These are phyloP conservation scores for Cryptococcus floricola DNA, from an alignment of 1,284 basidiomycete species.

Conservation along the genomic window DNA sequence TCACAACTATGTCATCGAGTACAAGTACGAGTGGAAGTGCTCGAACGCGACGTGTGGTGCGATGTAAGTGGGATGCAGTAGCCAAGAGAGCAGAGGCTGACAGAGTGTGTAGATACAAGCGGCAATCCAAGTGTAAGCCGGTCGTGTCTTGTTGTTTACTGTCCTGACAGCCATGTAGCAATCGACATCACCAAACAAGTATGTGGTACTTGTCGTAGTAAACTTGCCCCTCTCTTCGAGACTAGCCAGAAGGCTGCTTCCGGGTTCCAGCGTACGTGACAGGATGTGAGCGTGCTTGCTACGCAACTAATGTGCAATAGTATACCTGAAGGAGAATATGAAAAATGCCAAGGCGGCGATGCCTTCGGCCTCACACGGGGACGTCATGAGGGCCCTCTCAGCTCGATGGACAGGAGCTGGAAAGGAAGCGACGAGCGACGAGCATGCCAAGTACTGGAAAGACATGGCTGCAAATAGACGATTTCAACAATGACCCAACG, in stretches of 20 bases:
- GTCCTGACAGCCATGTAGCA: constrained; percentile 14
- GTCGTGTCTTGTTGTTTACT: background rate
- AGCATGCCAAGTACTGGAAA: constrained; percentile 30
- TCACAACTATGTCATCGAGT: constrained; percentile 44
- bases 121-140: constrained; percentile 41
- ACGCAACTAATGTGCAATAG: constrained; percentile 10
- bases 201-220: constrained; percentile 37
- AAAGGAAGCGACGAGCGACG: constrained; percentile 15
- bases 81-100: background rate
- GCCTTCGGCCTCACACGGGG: constrained; percentile 34
- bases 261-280: constrained; percentile 37
- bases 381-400: constrained; percentile 42
- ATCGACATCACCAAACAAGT: constrained; percentile 38
- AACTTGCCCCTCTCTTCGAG: constrained; percentile 38
- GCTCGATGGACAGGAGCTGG: constrained; percentile 34
- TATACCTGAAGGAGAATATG: constrained; percentile 43
- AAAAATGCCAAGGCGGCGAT: constrained; percentile 38
- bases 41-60: constrained; percentile 30
- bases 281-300: background rate
- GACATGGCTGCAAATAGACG: background rate
- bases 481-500: background rate
- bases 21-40: constrained; percentile 48
- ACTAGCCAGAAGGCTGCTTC: constrained; percentile 25
- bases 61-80: constrained; percentile 25
- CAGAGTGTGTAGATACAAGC: constrained; percentile 24